Base-by-base conservation (phyloP, 176 grass and related monocot species). In the Panicum miliaceum region DNA sequence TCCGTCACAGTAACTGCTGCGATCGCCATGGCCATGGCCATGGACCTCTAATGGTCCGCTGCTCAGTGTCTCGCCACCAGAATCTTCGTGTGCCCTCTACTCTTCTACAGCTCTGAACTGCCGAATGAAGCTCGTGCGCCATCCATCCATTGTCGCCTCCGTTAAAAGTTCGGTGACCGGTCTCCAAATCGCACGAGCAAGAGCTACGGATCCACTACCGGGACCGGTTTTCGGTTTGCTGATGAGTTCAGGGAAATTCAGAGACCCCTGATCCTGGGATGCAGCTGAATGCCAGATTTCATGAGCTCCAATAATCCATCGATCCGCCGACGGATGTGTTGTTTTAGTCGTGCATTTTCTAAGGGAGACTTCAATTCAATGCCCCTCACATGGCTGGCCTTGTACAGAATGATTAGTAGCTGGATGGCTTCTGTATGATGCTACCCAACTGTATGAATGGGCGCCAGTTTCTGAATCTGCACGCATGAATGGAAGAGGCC, bases 401-500 rank as follows among this genome's bases (percentile, higher is more conserved):
- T 8, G 42, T 56, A 57, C n/a, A 71, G 42, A 80, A 78, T 79
- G 57, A 78, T 73, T 29, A 83, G 66, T 8, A 70, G 83, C 66
- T 90, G 84, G n/a, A n/a, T n/a, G n/a, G 76, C 53, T 69, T 68
- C 62, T 41, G 66, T 58, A 35, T 68, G 54, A 22, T 68, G 56
- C 53, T 70, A 56, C 37, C 78, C 78, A 66, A 47, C 68, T 81
- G 84, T 46, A 43, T 45, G 62, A 36, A 46, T 41, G n/a, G 59
- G 60, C 35, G 52, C 22, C 12, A 40, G 84, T 86, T 86, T 26
- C 84, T 83, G 73, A 82, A 86, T 86, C 73, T 74, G 73, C 84
- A 90, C 84, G 73, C 73, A 86, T 86, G 64, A 48, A 82, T 64
- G 71, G 29, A 19, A 64, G 78, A 62, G 20, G n/a, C n/a, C n/a